These are phyloP conservation scores for Yarrowia porcina DNA, from an alignment of 805 yeast species.

Conservation along the genomic window DNA sequence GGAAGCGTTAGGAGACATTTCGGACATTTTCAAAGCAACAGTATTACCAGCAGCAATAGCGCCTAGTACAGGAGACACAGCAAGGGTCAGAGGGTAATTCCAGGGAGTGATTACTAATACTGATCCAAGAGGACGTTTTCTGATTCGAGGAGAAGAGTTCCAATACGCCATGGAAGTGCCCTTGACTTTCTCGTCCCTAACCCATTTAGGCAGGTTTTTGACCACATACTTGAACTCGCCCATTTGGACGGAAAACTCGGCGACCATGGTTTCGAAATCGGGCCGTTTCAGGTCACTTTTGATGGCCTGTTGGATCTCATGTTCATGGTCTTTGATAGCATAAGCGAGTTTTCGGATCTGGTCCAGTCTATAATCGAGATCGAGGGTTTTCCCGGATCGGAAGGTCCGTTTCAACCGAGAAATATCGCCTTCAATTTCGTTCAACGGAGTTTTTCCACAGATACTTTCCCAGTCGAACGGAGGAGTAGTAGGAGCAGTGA, in stretches of 20 bases:
- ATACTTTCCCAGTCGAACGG: conserved; percentile 11
- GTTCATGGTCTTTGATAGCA: conserved; percentile 57
- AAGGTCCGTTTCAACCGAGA: conserved; percentile 39
- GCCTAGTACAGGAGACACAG: conserved; percentile 64
- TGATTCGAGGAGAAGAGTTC: conserved; percentile 33
- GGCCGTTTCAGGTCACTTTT: conserved; percentile 65
- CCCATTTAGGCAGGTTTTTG: conserved; percentile 58
- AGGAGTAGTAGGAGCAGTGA: background rate
- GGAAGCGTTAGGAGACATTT: conserved; percentile 61
- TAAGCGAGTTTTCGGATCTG: conserved; percentile 67
- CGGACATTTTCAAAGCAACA: conserved; percentile 72
- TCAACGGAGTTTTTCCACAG: background rate
- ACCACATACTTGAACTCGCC: conserved; percentile 61
- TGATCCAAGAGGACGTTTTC: conserved; percentile 50
- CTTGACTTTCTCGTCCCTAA: conserved; percentile 44
- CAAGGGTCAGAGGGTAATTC: conserved; percentile 67
- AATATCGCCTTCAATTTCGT: background rate
- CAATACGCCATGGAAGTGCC: conserved; percentile 28
- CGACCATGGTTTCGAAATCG: conserved; percentile 54
- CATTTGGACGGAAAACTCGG: conserved; percentile 53
- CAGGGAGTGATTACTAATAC: conserved; percentile 72
- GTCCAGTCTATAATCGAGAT: conserved; percentile 53
- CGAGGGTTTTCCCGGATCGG: conserved; percentile 46
- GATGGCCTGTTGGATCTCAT: conserved; percentile 55
- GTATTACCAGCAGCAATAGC: conserved; percentile 84